These are phyloP conservation scores for Nicotiana sylvestris DNA, from an alignment of 257 asterid species.

Conservation along the genomic window DNA sequence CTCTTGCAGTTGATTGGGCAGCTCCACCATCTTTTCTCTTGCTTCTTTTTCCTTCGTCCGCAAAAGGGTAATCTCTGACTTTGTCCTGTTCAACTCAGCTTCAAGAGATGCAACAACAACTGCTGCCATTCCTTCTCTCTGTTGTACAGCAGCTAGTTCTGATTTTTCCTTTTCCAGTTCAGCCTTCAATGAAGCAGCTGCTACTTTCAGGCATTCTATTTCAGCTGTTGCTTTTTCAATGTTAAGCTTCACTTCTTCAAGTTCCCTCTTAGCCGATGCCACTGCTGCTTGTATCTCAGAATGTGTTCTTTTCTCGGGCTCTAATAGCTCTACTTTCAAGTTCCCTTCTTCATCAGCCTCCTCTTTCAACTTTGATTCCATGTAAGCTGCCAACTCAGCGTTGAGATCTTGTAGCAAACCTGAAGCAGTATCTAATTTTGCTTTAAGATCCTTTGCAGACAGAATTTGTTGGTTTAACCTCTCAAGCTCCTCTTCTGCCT, in stretches of 20 bases:
- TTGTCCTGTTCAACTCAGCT: slow-evolving; percentile 43
- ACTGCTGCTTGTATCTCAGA: slow-evolving; percentile 47
- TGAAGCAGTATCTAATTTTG: slow-evolving; percentile 55
- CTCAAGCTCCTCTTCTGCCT: slow-evolving; percentile 69
- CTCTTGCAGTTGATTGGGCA: slow-evolving; percentile 50
- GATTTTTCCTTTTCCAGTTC: slow-evolving; percentile 52
- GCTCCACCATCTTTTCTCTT: slow-evolving; percentile 48
- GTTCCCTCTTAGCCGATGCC: slow-evolving; percentile 57
- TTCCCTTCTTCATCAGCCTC: slow-evolving; percentile 35
- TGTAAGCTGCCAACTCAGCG: slow-evolving; percentile 68
- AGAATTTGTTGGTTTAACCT: slow-evolving; percentile 43
- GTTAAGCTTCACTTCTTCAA: slow-evolving; percentile 61
- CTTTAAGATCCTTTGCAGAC: slow-evolving; percentile 56
- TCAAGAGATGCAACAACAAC: slow-evolving; percentile 58
- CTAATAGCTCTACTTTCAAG: slow-evolving; percentile 26
- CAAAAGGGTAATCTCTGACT: slow-evolving; percentile 38
- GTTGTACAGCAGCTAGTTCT: slow-evolving; percentile 40
- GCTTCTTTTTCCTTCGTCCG: slow-evolving; percentile 46
- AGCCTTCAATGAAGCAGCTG: slow-evolving; percentile 38
- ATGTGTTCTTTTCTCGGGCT: slow-evolving; percentile 43
- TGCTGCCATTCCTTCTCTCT: slow-evolving; percentile 70
- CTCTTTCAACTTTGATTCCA: slow-evolving; percentile 48
- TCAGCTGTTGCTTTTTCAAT: slow-evolving; percentile 45
- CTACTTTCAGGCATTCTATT: slow-evolving; percentile 44
- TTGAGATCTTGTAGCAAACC: slow-evolving; percentile 56